Evolutionary conservation across 345 rosid species (phyloP), one percentile per base, ranked within the genome.

Genomic region (Eucalyptus urophylla): DNA sequence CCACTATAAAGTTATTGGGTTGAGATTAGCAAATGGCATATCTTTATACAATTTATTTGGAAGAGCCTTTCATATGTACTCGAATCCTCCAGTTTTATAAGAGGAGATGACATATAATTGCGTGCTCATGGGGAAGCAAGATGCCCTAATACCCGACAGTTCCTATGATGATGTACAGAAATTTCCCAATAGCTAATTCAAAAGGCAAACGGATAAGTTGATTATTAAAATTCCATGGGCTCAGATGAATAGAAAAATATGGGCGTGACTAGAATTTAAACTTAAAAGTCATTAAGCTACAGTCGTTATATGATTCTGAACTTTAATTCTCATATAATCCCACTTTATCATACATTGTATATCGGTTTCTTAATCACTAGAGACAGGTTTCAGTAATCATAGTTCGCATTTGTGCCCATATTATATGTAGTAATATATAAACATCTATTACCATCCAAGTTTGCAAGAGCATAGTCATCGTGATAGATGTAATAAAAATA

Each of bases 401-500:
- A 15, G 6, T 65, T 65, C 76, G 76, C 40, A n/a, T 65, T 65
- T n/a, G 40, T n/a, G 3, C 40, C 21, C 6, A n/a, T 65, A 65
- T 65, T 65, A n/a, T 14, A n/a, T n/a, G 76, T 65, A 15, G 8
- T 31, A 29, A 7, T 65, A n/a, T 17, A 15, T 14, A 65, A 65
- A 65, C 40, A 89, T 95, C 93, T 44, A 92, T 87, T 25, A 86
- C 91, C 94, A 94, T 92, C 53, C 86, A 69, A 24, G 93, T 92
- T 51, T 93, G 89, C 40, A 93, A 67, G 49, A 95, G 92, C 17
- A 92, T 91, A 43, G 95, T 95, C 95, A 94, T 94, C 19, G 94
- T 90, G 54, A 95, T 88, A 33, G 90, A 40, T 86, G 94, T 94
- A 80, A 91, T 60, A 37, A 94, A 56, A 88, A 92, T 58, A 86